Evolutionary conservation across 2,329 filamentous ascomycete genomes (phyloP).

Genomic region (Dryadomyces quercus-mongolicae): DNA sequence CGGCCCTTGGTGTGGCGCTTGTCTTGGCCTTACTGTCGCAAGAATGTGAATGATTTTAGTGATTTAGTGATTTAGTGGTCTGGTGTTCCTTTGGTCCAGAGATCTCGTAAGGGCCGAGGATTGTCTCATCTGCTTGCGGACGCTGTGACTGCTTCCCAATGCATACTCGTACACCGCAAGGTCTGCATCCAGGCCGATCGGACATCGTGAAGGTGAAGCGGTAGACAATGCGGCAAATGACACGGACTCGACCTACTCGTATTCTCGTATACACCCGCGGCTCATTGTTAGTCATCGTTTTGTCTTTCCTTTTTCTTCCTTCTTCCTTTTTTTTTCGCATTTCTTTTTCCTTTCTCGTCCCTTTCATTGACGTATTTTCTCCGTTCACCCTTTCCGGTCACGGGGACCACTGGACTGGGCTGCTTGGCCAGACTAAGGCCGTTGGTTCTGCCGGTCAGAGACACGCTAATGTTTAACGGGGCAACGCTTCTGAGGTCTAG

Average conservation of each 20-base stretch:
- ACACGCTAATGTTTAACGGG: not conserved
- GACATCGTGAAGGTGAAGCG: too few species aligned
- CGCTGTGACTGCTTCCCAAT: not conserved
- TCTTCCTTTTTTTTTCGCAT: not conserved
- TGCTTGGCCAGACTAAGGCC: not conserved
- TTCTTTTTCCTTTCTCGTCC: not conserved
- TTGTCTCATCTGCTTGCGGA: not conserved
- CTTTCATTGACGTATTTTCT: not conserved
- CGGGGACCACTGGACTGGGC: too few species aligned
- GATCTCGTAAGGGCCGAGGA: not conserved
- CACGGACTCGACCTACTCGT: too few species aligned
- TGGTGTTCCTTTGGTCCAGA: not conserved
- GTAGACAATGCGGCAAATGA: too few species aligned
- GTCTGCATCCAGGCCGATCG: too few species aligned
- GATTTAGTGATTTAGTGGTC: not conserved
- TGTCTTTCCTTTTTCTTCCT: not conserved
- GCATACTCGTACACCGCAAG: too few species aligned
- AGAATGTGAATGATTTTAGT: too few species aligned
- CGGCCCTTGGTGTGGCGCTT: not conserved
- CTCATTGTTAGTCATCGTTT: not conserved
- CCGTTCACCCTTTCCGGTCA: constrained; percentile 1
- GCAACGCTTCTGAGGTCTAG: not conserved
- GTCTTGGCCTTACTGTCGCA: not conserved
- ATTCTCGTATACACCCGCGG: too few species aligned
- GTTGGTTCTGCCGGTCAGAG: not conserved